Evolutionary conservation across 1,139 yeast genomes (phyloP), one percentile per base, ranked within the genome.

Genomic region (Geotrichum bryndzae): DNA sequence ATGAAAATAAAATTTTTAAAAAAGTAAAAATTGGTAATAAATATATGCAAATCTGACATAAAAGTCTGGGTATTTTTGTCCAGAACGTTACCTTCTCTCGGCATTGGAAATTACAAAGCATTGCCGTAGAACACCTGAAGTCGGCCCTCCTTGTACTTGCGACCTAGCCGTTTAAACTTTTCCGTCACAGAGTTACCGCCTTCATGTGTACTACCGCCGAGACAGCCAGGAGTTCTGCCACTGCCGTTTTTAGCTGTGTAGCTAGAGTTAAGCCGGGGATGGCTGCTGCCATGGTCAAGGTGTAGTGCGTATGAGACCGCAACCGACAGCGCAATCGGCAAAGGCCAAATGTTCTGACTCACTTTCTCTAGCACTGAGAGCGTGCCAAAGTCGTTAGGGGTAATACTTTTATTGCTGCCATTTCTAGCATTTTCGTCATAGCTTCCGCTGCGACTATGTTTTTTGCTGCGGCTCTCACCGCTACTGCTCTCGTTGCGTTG

Each of bases 281-380:
- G 18, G 10, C 48, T 5, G 18, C 18, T 15, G 10, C 48, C 48
- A 18, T 7, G n/a, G 45, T 60, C 62, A 4, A 46, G 41, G 10
- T 54, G 52, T 29, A 56, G 59, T 13, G 53, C 59, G 50, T 59
- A 59, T 11, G 62, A 27, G 7, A 60, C 62, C n/a, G 62, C 62
- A n/a, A 60, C 48, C 27, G 62, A 56, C 23, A 53, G 22, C 1
- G 59, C 62, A 5, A 54, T 46, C 2, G 51, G 54, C n/a, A 60
- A 52, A 2, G 57, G 51, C 59, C 62, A 60, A 48, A 56, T 53
- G n/a, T 59, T 59, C 5, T 54, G 52, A 1, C 56, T 56, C 8
- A 53, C 48, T 15, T 41, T 53, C 15, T 56, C 62, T 22, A 22
- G 35, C 54, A 60, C 46, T 2, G 62, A 56, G 25, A 60, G 55